These are phyloP conservation scores for Pilaira anomala DNA, from an alignment of 192 early-diverging fungal genomes.

Conservation along the genomic window DNA sequence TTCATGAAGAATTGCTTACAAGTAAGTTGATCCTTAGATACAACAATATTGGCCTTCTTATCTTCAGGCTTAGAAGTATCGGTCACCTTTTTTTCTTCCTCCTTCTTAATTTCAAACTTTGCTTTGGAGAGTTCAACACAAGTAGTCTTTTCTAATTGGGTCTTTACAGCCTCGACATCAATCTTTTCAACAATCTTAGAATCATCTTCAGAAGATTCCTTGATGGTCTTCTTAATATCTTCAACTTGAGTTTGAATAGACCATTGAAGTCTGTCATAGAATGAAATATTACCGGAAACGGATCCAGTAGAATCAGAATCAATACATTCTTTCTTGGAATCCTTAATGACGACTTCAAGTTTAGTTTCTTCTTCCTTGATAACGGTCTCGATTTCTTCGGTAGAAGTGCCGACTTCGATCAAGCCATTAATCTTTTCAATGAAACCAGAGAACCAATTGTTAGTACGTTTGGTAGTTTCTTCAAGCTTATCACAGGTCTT, in stretches of 20 bases:
- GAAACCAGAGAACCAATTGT: constrained; percentile 7
- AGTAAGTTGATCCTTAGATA: background rate
- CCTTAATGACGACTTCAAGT: background rate
- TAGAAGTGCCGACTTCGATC: background rate
- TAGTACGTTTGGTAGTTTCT: background rate
- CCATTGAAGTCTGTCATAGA: background rate
- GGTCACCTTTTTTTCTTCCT: background rate
- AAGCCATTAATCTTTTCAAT: background rate
- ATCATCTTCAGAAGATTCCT: background rate
- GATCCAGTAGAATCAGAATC: background rate
- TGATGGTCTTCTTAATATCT: background rate
- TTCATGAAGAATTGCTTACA: background rate
- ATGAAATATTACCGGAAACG: background rate
- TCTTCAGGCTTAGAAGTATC: background rate
- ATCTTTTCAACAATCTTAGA: background rate
- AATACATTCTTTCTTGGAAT: background rate
- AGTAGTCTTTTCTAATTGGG: background rate
- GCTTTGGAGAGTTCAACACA: background rate
- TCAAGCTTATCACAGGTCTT: background rate
- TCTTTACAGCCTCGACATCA: background rate
- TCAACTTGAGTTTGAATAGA: constrained; percentile 3
- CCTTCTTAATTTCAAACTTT: background rate
- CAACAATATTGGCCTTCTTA: background rate
- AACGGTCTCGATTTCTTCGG: constrained; percentile 12
- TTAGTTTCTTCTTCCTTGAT: constrained; percentile 6